Conservation (phyloP, 2,329 filamentous ascomycete species). For the Paraphaeosphaeria minitans region DNA sequence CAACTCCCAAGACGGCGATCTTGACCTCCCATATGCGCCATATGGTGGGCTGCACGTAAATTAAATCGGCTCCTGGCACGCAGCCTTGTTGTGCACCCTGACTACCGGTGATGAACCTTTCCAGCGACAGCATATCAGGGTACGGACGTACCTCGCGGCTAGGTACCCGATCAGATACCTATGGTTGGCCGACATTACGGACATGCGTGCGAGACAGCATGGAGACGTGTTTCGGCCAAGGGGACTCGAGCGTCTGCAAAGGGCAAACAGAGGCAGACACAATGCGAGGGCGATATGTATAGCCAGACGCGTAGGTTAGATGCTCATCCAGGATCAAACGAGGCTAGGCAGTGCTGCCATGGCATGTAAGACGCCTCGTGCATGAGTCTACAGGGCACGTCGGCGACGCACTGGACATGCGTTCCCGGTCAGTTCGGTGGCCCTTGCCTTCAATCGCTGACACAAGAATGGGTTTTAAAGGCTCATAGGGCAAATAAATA, state of each 20-base stretch:
- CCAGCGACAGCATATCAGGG: neutral
- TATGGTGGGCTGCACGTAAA: neutral
- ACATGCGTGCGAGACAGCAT: neutral
- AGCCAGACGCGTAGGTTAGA: neutral
- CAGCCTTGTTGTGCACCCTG: constrained; percentile 5
- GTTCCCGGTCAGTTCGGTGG: neutral
- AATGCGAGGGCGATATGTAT: neutral
- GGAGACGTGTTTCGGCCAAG: neutral
- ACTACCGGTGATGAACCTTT: neutral
- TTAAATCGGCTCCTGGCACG: neutral
- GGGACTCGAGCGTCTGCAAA: neutral
- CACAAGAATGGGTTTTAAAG: neutral
- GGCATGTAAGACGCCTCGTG: neutral
- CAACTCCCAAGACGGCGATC: neutral
- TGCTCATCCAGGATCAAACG: neutral
- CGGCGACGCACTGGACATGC: constrained; percentile 5
- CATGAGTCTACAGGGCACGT: neutral
- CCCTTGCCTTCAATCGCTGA: neutral
- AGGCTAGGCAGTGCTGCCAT: neutral
- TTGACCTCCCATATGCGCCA: neutral
- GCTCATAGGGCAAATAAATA: neutral
- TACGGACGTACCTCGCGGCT: neutral
- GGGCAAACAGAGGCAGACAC: no score
- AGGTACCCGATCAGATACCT: no score
- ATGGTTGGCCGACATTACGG: neutral